These are phyloP conservation scores for Amanita exitialis DNA, from an alignment of 768 basidiomycete genomes.

Conservation along the genomic window DNA sequence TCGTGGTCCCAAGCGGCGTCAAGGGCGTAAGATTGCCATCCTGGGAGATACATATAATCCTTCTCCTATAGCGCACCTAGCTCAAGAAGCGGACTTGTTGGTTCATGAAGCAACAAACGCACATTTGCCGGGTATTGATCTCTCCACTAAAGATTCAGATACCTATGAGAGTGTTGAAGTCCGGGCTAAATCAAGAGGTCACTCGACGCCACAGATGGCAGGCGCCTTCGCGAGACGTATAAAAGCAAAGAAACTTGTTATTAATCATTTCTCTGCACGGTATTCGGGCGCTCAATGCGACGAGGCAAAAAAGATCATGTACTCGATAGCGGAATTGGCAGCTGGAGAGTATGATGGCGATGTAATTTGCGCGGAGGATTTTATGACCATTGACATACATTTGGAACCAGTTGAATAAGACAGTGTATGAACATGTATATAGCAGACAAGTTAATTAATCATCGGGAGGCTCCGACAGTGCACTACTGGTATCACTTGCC, in stretches of 20 bases:
- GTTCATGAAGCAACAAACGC: constrained; percentile 91
- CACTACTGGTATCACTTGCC: constrained; percentile 73
- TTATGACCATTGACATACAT: constrained; percentile 59
- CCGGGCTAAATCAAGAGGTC: constrained; percentile 66
- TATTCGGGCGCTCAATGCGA: constrained; percentile 60
- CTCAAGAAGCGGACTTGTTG: constrained; percentile 58
- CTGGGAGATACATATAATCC: constrained; percentile 84
- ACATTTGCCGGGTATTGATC: constrained; percentile 57
- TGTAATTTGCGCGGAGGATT: constrained; percentile 63
- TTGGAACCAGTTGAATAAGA: constrained; percentile 19
- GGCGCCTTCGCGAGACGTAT: constrained; percentile 67
- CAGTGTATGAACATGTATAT: constrained; percentile 4
- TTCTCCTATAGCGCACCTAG: constrained; percentile 50
- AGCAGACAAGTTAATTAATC: constrained; percentile 19
- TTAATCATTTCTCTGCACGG: constrained; percentile 83
- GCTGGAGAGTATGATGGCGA: constrained; percentile 40
- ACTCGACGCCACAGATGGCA: constrained; percentile 90
- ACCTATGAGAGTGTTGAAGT: constrained; percentile 51
- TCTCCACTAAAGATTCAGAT: constrained; percentile 47
- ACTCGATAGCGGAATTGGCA: constrained; percentile 50
- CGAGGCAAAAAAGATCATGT: constrained; percentile 47
- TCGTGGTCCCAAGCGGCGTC: constrained; percentile 51
- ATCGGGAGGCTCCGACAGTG: constrained; percentile 69
- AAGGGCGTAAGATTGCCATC: constrained; percentile 70
- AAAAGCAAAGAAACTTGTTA: constrained; percentile 47